Base-by-base conservation (phyloP, 75 land plant species). In the Picea sitchensis region DNA sequence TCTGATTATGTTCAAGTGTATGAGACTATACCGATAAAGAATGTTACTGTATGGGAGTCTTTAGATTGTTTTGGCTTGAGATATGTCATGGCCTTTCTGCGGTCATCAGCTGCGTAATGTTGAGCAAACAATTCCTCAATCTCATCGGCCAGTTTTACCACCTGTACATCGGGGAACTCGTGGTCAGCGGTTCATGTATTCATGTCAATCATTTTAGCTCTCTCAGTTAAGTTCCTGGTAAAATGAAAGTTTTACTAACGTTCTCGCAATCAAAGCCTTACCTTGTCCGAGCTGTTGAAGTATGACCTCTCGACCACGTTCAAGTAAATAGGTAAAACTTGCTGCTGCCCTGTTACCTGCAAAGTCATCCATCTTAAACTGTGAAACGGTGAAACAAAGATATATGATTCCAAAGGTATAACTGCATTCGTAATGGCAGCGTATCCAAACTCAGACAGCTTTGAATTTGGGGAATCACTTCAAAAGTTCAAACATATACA, bases 251-350 rank as follows among this genome's bases (percentile, higher is more conserved):
- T 51, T 51, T 9, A 51, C 12, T 9, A 51, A 9, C 12, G 12
- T 11, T 12, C 1, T 9, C 56, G 12, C 56, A 51, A 11, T 9
- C 56, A 51, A 51, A 51, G 8, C 56, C 51, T 83, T 90, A 87
- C 99, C 93, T 88, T 95, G 81, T 93, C 92, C 76, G 99, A 93
- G 83, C 86, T 89, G 83, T 88, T 93, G 89, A 97, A 92, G 82
- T 95, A 93, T 30, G 99, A 90, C 47, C 88, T 84, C 83, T 97
- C 98, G 18, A 95, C 99, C 6, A 86, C 93, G 58, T 84, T 88
- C 47, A 96, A 85, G 76, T 96, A 96, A 73, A 85, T 92, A 38
- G 87, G 88, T 47, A 87, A 81, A 78, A 86, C 89, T 84, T 88
- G 71, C 77, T 87, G 85, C 75, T 85, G 84, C 44, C 86, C 93